These are phyloP conservation scores for Microcos paniculata DNA, from an alignment of 345 rosid genomes.

Conservation along the genomic window DNA sequence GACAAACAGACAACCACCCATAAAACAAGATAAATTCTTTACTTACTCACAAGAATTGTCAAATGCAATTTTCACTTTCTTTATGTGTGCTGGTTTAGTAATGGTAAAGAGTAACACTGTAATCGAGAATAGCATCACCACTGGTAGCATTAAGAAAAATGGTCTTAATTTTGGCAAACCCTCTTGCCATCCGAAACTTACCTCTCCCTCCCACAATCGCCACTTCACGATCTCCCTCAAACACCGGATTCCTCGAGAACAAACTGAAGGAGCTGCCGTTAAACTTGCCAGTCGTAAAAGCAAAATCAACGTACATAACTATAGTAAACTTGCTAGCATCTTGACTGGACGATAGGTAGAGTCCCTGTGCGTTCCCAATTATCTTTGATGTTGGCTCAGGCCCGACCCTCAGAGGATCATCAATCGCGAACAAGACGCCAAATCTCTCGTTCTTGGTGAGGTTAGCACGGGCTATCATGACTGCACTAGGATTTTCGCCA, in stretches of 20 bases:
- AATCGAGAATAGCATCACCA: conserved; percentile 40
- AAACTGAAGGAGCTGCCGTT: conserved; percentile 47
- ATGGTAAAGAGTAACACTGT: conserved; percentile 36
- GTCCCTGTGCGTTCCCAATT: conserved; percentile 45
- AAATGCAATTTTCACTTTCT: neutral
- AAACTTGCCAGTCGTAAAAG: conserved; percentile 34
- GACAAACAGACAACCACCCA: no score
- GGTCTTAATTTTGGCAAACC: conserved; percentile 32
- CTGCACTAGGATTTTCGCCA: conserved; percentile 33
- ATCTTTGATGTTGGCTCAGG: conserved; percentile 29
- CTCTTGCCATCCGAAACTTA: conserved; percentile 44
- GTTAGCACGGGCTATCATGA: conserved; percentile 31
- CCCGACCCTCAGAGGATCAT: conserved; percentile 44
- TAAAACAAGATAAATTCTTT: no score
- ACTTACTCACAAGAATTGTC: neutral
- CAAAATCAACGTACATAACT: conserved; percentile 40
- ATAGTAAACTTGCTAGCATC: conserved; percentile 18
- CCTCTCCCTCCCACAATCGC: conserved; percentile 59
- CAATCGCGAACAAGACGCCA: conserved; percentile 38
- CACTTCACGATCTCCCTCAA: conserved; percentile 34
- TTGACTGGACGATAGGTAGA: conserved; percentile 34
- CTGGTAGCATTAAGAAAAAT: conserved; percentile 23
- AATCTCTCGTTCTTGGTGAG: conserved; percentile 12
- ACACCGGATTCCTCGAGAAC: conserved; percentile 46
- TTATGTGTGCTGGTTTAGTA: no score